These are phyloP conservation scores for Cutaneotrichosporon curvatum DNA, from an alignment of 1,284 basidiomycete genomes.

Conservation along the genomic window DNA sequence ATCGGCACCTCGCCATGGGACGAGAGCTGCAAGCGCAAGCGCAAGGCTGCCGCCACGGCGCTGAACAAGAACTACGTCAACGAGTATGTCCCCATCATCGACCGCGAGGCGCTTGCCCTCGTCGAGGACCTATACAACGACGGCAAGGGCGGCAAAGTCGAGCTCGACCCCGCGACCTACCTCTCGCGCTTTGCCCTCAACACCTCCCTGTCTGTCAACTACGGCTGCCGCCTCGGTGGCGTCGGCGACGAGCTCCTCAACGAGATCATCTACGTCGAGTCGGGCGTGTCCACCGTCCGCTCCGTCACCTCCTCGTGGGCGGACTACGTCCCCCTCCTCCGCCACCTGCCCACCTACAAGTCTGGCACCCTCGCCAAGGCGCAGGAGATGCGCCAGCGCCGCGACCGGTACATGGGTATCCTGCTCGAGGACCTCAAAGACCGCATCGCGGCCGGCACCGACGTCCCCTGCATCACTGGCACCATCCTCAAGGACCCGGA, in stretches of 20 bases:
- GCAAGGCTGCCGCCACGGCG: constrained; percentile 15
- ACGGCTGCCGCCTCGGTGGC: constrained; percentile 13
- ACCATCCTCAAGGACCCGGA: constrained; percentile 19
- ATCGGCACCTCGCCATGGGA: constrained; percentile 20
- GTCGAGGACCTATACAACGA: constrained; percentile 15
- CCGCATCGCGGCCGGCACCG: constrained; percentile 14
- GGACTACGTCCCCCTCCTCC: constrained; percentile 18
- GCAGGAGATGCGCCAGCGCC: constrained; percentile 8
- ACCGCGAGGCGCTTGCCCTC: constrained; percentile 17
- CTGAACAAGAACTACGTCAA: constrained; percentile 15
- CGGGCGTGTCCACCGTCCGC: constrained; percentile 11
- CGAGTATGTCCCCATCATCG: constrained; percentile 16
- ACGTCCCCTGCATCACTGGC: constrained; percentile 18
- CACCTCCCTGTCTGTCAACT: constrained; percentile 16
- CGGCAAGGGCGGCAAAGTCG: constrained; percentile 11
- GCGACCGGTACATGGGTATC: constrained; percentile 16
- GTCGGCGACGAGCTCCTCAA: constrained; percentile 11
- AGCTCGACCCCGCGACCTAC: constrained; percentile 14
- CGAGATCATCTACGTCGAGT: constrained; percentile 16
- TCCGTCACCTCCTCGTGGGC: constrained; percentile 8
- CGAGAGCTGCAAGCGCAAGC: constrained; percentile 20
- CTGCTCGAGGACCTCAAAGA: constrained; percentile 17
- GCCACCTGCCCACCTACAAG: constrained; percentile 4
- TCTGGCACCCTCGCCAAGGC: neutral
- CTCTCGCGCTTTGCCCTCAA: constrained; percentile 16